Evolutionary conservation across 495 filamentous ascomycete genomes (phyloP).

Genomic region (Aspergillus carlsbadensis): DNA sequence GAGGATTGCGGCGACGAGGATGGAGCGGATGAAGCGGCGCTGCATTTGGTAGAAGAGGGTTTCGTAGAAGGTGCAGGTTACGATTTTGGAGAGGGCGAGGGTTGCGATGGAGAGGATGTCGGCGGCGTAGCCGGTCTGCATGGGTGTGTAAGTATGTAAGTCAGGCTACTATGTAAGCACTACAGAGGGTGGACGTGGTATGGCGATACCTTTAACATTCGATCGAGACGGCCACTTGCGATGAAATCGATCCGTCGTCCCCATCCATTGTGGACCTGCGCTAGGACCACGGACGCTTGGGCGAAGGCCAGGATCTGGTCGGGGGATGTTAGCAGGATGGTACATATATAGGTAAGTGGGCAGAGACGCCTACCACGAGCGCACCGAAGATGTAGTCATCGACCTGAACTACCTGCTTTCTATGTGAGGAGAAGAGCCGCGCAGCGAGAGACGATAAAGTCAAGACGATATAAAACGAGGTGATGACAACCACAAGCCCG

Average conservation of each 20-base stretch:
- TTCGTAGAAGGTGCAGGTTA: slow-evolving; percentile 8
- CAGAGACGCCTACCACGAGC: slow-evolving; percentile 22
- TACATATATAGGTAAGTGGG: not conserved
- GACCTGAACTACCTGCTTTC: slow-evolving; percentile 13
- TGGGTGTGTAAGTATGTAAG: no score
- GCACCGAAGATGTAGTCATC: slow-evolving; percentile 25
- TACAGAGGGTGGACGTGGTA: not conserved
- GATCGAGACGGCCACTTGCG: not conserved
- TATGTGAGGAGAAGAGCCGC: slow-evolving; percentile 18
- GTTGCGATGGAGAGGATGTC: slow-evolving; percentile 16
- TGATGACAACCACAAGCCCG: slow-evolving; percentile 28
- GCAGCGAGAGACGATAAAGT: slow-evolving; percentile 21
- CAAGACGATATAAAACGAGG: slow-evolving; percentile 23
- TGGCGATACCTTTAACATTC: slow-evolving; percentile 12
- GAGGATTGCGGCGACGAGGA: slow-evolving; percentile 12
- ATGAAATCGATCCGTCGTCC: not conserved
- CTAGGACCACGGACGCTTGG: slow-evolving; percentile 3
- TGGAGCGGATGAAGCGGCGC: slow-evolving; percentile 11
- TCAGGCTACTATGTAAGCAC: not conserved
- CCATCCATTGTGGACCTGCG: slow-evolving; percentile 10
- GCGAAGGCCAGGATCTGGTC: slow-evolving; percentile 2
- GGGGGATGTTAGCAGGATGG: not conserved
- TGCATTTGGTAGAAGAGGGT: slow-evolving; percentile 7
- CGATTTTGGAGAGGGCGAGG: slow-evolving; percentile 14
- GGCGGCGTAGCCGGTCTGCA: slow-evolving; percentile 11